Conservation (phyloP, 805 yeast genomes). For the Suhomyces canberraensis region DNA sequence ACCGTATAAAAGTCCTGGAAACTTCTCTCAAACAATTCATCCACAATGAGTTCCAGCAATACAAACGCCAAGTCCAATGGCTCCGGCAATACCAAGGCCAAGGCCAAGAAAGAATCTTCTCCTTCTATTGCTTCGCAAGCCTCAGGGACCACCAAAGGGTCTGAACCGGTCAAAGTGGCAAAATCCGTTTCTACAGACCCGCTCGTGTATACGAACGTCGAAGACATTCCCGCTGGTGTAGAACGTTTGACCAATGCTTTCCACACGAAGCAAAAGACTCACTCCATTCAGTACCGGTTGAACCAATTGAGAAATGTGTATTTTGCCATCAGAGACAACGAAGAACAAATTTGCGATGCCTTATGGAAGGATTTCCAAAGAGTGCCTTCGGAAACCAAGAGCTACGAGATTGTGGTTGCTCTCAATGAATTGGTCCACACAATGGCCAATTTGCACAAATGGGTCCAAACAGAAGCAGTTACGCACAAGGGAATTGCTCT, state of each 20-base stretch:
- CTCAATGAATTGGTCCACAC: conserved; percentile 56
- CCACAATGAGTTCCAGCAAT: conserved; percentile 1
- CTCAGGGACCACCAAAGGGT: no score
- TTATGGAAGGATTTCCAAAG: conserved; percentile 67
- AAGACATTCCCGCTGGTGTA: conserved; percentile 48
- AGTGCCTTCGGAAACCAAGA: conserved; percentile 55
- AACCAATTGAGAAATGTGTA: conserved; percentile 66
- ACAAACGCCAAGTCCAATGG: neutral
- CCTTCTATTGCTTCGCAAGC: neutral
- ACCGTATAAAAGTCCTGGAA: no score
- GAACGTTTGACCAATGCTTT: conserved; percentile 39
- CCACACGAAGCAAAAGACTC: conserved; percentile 45
- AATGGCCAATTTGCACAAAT: conserved; percentile 55
- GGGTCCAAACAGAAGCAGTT: conserved; percentile 54
- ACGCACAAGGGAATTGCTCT: conserved; percentile 34
- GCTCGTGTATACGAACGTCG: conserved; percentile 43
- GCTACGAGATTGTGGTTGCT: conserved; percentile 52
- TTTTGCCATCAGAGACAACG: conserved; percentile 58
- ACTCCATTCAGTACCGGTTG: conserved; percentile 52
- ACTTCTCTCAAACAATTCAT: no score
- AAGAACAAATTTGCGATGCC: conserved; percentile 53
- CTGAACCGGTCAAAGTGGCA: neutral
- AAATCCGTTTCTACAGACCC: conserved; percentile 5
- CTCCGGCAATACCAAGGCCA: neutral
- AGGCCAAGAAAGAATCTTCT: neutral